Evolutionary conservation across 2,329 filamentous ascomycete species (phyloP).

Genomic region (Shiraia sp.): DNA sequence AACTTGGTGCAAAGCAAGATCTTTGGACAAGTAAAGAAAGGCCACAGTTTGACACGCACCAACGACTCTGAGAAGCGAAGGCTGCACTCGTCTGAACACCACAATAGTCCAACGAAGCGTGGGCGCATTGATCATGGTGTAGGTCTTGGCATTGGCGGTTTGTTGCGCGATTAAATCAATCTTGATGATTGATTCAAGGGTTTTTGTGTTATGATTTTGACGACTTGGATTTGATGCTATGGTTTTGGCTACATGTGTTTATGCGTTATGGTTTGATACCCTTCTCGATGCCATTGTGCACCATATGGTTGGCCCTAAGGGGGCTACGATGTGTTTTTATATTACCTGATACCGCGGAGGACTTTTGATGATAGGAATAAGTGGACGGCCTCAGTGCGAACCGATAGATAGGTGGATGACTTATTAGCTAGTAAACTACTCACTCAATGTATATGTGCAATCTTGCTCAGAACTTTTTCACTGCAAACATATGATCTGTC

Average conservation of each 20-base stretch:
- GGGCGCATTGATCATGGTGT: constrained; percentile 54
- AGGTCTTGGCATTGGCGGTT: constrained; percentile 60
- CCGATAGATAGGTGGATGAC: no score
- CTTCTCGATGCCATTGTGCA: constrained; percentile 12
- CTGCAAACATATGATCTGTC: no score
- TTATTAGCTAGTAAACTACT: constrained; percentile 7
- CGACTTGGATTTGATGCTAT: constrained; percentile 6
- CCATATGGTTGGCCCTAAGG: constrained; percentile 1
- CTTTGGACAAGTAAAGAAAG: constrained; percentile 65
- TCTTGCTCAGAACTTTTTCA: no score
- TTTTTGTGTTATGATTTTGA: constrained; percentile 17
- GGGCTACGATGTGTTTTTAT: background rate
- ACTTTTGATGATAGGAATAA: background rate
- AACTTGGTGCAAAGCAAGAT: constrained; percentile 62
- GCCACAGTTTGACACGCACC: constrained; percentile 41
- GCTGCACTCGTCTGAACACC: constrained; percentile 31
- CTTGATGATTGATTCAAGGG: constrained; percentile 19
- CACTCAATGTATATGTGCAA: constrained; percentile 12
- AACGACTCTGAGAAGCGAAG: constrained; percentile 39
- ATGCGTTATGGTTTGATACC: constrained; percentile 14
- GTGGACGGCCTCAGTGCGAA: background rate
- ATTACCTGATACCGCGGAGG: background rate
- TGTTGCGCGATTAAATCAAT: constrained; percentile 33
- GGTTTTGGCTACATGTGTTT: no score
- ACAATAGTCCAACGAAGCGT: constrained; percentile 53